These are phyloP conservation scores for Warburgia ugandensis DNA, from an alignment of 164 flowering plant genomes.

Conservation along the genomic window DNA sequence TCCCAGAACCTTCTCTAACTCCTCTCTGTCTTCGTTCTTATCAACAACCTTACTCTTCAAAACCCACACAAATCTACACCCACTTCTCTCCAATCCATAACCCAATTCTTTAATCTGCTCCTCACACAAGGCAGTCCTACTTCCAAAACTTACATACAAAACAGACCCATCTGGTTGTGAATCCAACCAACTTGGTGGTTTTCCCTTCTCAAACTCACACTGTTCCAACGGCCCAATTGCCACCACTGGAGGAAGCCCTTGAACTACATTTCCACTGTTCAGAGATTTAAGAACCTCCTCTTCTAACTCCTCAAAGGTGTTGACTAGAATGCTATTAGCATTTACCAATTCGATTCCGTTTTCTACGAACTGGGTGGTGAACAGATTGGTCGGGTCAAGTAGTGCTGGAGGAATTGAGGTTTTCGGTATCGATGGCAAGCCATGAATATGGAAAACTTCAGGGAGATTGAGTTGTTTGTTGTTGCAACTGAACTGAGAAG, in stretches of 20 bases:
- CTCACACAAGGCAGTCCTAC: constrained; percentile 31
- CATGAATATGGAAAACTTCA: constrained; percentile 18
- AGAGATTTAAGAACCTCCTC: constrained; percentile 25
- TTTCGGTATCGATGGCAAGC: constrained; percentile 23
- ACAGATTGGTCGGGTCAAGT: constrained; percentile 9
- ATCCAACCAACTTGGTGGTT: constrained; percentile 29
- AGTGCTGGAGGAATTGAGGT: constrained; percentile 26
- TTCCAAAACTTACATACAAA: constrained; percentile 46
- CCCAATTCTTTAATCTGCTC: constrained; percentile 43
- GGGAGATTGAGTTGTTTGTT: too few relatives aligned
- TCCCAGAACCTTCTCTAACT: constrained; percentile 20
- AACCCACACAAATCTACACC: constrained; percentile 38
- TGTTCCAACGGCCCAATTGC: constrained; percentile 38
- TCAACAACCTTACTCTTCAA: constrained; percentile 37
- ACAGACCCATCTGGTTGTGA: constrained; percentile 36
- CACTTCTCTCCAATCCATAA: constrained; percentile 31
- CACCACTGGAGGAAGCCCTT: constrained; percentile 26
- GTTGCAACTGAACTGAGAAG: constrained; percentile 3
- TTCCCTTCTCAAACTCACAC: constrained; percentile 6
- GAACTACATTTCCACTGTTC: constrained; percentile 19
- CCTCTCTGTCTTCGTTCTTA: constrained; percentile 25
- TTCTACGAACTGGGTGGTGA: constrained; percentile 11
- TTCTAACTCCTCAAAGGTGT: constrained; percentile 33
- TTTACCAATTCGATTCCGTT: constrained; percentile 17
- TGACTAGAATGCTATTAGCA: constrained; percentile 32